Evolutionary conservation across 192 early-diverging fungal genomes (phyloP).

Genomic region (Entomortierella chlamydospora): DNA sequence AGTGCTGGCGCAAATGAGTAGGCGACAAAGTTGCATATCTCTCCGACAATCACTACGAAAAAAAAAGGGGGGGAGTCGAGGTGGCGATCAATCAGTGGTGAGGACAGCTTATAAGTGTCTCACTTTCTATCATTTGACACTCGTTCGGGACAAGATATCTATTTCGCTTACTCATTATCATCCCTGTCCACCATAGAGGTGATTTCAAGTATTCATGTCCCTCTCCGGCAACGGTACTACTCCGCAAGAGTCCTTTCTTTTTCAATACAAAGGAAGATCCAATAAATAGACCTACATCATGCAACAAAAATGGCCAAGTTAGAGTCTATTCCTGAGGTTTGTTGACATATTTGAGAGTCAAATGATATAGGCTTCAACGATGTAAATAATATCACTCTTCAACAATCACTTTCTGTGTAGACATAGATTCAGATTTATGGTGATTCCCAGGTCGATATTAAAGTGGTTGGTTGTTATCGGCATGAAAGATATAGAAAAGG

Average conservation of each 20-base stretch:
- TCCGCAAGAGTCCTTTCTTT: conserved; percentile 90
- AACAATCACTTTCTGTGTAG: too few species aligned
- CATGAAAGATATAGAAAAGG: too few species aligned
- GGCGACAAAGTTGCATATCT: conserved; percentile 96
- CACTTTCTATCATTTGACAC: too few species aligned
- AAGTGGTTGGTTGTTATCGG: too few species aligned
- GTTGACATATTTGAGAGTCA: too few species aligned
- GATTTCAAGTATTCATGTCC: conserved; percentile 66
- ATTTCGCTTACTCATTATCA: conserved; percentile 62
- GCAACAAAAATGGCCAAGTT: neutral
- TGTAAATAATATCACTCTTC: too few species aligned
- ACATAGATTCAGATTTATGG: too few species aligned
- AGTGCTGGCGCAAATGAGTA: conserved; percentile 98
- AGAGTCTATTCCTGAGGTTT: too few species aligned
- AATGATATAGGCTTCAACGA: too few species aligned
- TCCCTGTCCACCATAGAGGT: conserved; percentile 68
- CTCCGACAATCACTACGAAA: conserved; percentile 88
- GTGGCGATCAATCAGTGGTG: too few species aligned
- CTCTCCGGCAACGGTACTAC: conserved; percentile 62
- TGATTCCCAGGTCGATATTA: too few species aligned
- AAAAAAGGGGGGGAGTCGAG: neutral
- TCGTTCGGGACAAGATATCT: too few species aligned
- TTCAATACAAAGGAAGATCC: conserved; percentile 94
- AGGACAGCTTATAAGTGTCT: neutral
- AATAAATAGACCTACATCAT: conserved; percentile 79